Base-by-base conservation (phyloP, 345 rosid species). In the Fremontodendron californicum region DNA sequence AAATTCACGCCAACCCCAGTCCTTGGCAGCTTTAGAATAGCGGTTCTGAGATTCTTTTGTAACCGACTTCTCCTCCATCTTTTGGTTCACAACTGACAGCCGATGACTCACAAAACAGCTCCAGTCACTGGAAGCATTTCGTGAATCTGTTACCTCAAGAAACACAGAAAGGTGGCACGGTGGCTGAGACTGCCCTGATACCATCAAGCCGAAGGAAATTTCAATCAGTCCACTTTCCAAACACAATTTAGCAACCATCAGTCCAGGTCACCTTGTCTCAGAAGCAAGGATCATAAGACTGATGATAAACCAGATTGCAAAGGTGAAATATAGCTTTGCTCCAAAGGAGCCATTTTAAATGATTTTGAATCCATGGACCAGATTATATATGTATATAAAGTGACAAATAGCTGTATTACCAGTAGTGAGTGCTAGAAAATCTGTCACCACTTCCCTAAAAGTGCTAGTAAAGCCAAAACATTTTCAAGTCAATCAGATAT, bases 1-100 rank as follows among this genome's bases (percentile, higher is more conserved):
- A 86, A 96, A 96, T 80, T 96, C 99, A 80, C 99, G 98, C 99
- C 99, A 96, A 68, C 99, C 99, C 99, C 99, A 96, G 81, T 96
- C 99, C 81, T 96, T 96, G 78, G 99, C 99, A 80, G 98, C 97
- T 89, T 96, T 96, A 74, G 98, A 96, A 84, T 94, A 91, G 70
- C 98, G 98, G 82, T 96, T 94, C 82, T 96, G 98, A 86, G 99
- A 96, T 85, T 94, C 98, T 83, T 96, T 96, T n/a, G 91, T 90
- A 57, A 94, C 96, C 62, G 99, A 92, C 81, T 94, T 96, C 84
- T 96, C 98, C 83, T 96, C 98, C 87, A 80, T 73, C 82, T 80
- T 91, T 83, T 88, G 97, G 88, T 92, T 96, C 82, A 92, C 93
- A 84, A 96, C 99, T 58, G 98, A 92, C 68, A 96, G 80, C 15